Conservation (phyloP, 169 alveolate genomes). For the Cryptosporidium xiaoi region DNA sequence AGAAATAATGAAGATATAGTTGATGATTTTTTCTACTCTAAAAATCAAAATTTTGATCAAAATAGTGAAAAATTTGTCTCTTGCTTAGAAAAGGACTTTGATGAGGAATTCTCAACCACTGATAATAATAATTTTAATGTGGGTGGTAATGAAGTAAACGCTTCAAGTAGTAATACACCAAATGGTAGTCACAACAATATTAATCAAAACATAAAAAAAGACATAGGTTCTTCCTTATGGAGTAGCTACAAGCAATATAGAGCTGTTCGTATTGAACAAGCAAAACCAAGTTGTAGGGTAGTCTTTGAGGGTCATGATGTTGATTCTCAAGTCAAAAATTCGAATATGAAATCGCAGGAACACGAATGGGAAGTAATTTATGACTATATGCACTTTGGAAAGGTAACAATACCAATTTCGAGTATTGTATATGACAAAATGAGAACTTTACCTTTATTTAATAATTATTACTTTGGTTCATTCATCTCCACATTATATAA, state of each 20-base stretch:
- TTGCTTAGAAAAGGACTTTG: conserved; percentile 28
- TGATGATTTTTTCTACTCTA: conserved; percentile 37
- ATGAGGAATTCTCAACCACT: not conserved
- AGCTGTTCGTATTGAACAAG: conserved; percentile 18
- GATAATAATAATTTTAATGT: not conserved
- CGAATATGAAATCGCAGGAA: not conserved
- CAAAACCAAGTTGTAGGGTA: conserved; percentile 28
- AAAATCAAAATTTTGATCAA: conserved; percentile 6
- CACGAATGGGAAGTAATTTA: conserved; percentile 45
- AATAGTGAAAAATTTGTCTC: not conserved
- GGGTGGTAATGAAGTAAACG: not conserved
- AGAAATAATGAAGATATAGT: not conserved
- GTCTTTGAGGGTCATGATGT: not conserved
- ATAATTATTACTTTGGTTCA: not conserved
- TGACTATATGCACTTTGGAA: conserved; percentile 67
- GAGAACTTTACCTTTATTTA: conserved; percentile 5
- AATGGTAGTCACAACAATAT: not conserved
- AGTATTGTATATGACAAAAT: not conserved
- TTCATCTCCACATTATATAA: not conserved
- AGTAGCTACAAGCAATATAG: conserved; percentile 59
- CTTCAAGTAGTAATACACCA: not conserved
- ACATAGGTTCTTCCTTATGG: not conserved
- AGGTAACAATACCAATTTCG: conserved; percentile 57
- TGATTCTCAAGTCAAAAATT: not conserved
- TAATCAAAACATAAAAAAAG: conserved; percentile 10